A percentile compares a stretch with the other conserved stretches of the same genome.
Evolutionary conservation across 2,329 filamentous ascomycete genomes (phyloP).

Genomic region (Diaporthe caulivora): DNA sequence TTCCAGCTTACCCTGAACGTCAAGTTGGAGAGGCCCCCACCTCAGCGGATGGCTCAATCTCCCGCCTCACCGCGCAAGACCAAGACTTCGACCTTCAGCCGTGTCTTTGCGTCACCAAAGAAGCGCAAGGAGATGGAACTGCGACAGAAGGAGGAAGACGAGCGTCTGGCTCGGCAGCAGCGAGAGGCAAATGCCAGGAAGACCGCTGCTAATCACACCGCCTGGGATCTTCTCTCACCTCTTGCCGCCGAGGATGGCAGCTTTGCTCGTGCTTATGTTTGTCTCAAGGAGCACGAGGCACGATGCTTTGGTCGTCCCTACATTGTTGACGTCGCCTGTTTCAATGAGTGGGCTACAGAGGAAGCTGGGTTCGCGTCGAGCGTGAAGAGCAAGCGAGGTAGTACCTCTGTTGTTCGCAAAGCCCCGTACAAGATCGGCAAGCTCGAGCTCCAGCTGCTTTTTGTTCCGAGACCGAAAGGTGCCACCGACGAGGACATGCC

Average conservation of each 20-base stretch:
- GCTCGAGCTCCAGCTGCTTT: constrained; percentile 92
- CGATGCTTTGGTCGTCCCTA: constrained; percentile 90
- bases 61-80: constrained; percentile 74
- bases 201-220: constrained; percentile 73
- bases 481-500: constrained; percentile 95
- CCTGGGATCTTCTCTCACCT: constrained; percentile 89
- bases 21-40: constrained; percentile 86
- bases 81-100: constrained; percentile 91
- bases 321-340: constrained; percentile 90
- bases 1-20: constrained; percentile 98
- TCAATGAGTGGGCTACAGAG: constrained; percentile 98
- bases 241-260: constrained; percentile 92
- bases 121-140: constrained; percentile 96
- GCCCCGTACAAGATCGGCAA: constrained; percentile 98
- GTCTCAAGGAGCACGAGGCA: constrained; percentile 90
- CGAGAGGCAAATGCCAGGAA: constrained; percentile 75
- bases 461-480: constrained; percentile 91
- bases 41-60: constrained; percentile 64
- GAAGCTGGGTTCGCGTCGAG: constrained; percentile 83
- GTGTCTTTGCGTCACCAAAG: constrained; percentile 93
- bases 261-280: constrained; percentile 94
- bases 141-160: constrained; percentile 84
- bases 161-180: constrained; percentile 74
- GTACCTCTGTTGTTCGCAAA: constrained; percentile 77
- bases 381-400: constrained; percentile 92